phyloP scores from a whole-genome alignment of 345 rosid species.

The Rhodamnia argentea region DNA sequence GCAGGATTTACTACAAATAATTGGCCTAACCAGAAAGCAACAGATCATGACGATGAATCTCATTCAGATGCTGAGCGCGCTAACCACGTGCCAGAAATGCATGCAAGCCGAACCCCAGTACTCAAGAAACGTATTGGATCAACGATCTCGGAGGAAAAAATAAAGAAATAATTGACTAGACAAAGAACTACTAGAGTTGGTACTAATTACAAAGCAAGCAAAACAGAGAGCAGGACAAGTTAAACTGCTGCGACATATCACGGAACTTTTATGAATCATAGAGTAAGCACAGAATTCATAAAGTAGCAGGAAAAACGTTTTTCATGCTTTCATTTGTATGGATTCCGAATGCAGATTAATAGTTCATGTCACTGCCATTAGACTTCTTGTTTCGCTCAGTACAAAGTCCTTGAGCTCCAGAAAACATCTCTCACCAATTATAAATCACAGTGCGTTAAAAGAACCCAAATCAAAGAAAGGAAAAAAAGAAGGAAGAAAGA shows the following conservation, averaged over 20 bases:
- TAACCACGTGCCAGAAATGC: background rate
- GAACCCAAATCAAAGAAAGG: background rate
- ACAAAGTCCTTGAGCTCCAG: background rate
- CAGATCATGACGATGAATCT: background rate
- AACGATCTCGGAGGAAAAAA: background rate
- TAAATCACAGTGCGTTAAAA: background rate
- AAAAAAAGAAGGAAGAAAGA: background rate
- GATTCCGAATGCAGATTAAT: background rate
- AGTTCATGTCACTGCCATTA: background rate
- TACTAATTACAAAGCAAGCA: background rate
- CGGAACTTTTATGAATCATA: background rate
- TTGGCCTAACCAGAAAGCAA: background rate
- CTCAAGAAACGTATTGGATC: background rate
- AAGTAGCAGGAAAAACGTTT: background rate
- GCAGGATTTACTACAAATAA: background rate
- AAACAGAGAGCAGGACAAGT: background rate
- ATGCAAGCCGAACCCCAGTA: background rate
- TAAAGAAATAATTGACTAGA: background rate
- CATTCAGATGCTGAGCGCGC: background rate
- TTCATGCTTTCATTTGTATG: background rate
- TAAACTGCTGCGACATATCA: background rate
- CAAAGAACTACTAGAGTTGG: background rate
- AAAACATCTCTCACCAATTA: background rate
- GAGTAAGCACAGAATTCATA: background rate
- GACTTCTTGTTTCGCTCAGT: background rate